Percentiles rank a stretch among this genome's conserved stretches.
Conservation (phyloP, 2,329 filamentous ascomycete species). For the Cladosporium austrohemisphaericum region DNA sequence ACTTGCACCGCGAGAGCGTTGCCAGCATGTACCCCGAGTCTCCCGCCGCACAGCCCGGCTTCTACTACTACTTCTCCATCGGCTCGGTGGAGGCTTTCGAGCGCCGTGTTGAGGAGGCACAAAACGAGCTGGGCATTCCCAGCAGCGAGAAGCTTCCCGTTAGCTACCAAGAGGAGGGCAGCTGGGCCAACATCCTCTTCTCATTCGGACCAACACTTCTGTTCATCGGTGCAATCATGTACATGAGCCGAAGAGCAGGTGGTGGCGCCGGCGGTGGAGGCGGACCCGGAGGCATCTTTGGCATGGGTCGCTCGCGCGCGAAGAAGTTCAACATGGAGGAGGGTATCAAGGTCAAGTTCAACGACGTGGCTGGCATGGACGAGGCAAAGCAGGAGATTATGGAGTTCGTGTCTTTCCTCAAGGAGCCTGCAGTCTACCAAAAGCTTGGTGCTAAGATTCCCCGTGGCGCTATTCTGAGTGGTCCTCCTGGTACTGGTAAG, state of each 20-base stretch:
- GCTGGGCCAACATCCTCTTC: conserved; percentile 67
- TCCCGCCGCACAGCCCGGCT: conserved; percentile 62
- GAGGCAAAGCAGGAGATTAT: conserved; percentile 98
- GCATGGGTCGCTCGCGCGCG: conserved; percentile 90
- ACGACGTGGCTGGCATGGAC: conserved; percentile 95
- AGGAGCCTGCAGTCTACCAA: conserved; percentile 88
- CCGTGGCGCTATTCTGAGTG: conserved; percentile 90
- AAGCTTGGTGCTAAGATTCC: conserved; percentile 96
- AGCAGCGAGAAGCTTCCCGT: conserved; percentile 87
- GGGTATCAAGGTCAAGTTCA: conserved; percentile 93
- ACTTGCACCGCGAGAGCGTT: conserved; percentile 72
- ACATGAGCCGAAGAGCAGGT: conserved; percentile 70
- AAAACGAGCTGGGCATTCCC: conserved; percentile 82
- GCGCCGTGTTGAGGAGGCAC: conserved; percentile 78
- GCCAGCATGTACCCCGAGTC: conserved; percentile 72
- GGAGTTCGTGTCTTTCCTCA: conserved; percentile 97
- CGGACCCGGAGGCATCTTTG: conserved; percentile 76
- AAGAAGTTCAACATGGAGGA: conserved; percentile 98
- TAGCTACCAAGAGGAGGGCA: conserved; percentile 74
- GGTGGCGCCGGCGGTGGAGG: conserved; percentile 58
- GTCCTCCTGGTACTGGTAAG: conserved; percentile 98
- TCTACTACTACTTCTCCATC: conserved; percentile 91
- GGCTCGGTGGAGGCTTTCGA: conserved; percentile 94
- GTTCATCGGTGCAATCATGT: conserved; percentile 78
- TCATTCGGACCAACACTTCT: conserved; percentile 84